A percentile compares a stretch with the other conserved stretches of the same genome.
These are phyloP conservation scores for Colletotrichum scovillei DNA, from an alignment of 2,329 filamentous ascomycete species.

Conservation along the genomic window DNA sequence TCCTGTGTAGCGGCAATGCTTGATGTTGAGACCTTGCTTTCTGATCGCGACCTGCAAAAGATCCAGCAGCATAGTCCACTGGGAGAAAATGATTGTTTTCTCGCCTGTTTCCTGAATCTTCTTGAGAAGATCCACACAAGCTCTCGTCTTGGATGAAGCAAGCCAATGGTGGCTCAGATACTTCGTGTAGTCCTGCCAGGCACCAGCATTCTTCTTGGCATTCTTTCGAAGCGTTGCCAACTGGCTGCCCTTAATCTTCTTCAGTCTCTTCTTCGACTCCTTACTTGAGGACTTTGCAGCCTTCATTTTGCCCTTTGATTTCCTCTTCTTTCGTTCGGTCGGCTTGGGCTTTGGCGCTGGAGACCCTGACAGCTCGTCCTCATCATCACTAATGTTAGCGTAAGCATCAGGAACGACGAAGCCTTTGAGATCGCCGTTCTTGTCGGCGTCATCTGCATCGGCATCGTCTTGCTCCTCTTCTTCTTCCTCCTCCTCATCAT, in stretches of 20 bases:
- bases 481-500: conserved; percentile 44
- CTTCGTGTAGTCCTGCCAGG: conserved; percentile 76
- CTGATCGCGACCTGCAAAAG: conserved; percentile 79
- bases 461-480: conserved; percentile 43
- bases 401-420: conserved; percentile 65
- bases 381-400: conserved; percentile 44
- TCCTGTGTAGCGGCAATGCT: conserved; percentile 80
- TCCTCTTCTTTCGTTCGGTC: neutral
- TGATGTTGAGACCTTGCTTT: conserved; percentile 59
- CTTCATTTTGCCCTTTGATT: conserved; percentile 37
- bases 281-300: conserved; percentile 32
- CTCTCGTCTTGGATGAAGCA: conserved; percentile 80
- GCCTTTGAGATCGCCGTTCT: conserved; percentile 56
- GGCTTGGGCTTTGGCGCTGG: conserved; percentile 19
- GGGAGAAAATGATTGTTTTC: conserved; percentile 86
- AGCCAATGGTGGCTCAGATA: conserved; percentile 77
- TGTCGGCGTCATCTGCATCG: conserved; percentile 41
- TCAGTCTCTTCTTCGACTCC: conserved; percentile 44
- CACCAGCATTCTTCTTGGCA: conserved; percentile 60
- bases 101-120: conserved; percentile 63
- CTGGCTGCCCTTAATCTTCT: conserved; percentile 53
- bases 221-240: conserved; percentile 40
- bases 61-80: conserved; percentile 84
- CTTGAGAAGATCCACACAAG: conserved; percentile 73
- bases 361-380: conserved; percentile 41